phyloP scores from a whole-genome alignment of 257 asterid genomes.

The Solanum verrucosum region DNA sequence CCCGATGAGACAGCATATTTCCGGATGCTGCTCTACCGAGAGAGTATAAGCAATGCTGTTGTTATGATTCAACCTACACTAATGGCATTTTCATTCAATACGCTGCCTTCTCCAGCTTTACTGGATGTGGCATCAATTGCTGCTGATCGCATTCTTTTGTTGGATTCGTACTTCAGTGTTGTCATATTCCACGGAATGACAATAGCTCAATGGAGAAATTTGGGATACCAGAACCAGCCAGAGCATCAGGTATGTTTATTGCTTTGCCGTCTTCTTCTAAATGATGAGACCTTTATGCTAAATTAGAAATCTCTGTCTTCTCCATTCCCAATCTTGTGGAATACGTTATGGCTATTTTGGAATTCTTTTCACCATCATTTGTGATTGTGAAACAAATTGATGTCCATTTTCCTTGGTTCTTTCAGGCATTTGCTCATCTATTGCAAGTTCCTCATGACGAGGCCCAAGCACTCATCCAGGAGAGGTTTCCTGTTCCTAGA shows the following conservation, averaged over 20 bases:
- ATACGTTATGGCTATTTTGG: not conserved
- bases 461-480: slow-evolving; percentile 65
- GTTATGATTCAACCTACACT: slow-evolving; percentile 98
- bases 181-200: slow-evolving; percentile 98
- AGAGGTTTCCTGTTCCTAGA: slow-evolving; percentile 92
- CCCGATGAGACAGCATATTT: slow-evolving; percentile 99
- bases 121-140: slow-evolving; percentile 85
- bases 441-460: slow-evolving; percentile 91
- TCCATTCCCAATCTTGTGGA: not conserved
- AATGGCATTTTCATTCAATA: slow-evolving; percentile 71
- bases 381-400: not conserved
- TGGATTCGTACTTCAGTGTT: slow-evolving; percentile 86
- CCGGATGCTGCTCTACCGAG: slow-evolving; percentile 90
- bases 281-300: not conserved
- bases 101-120: slow-evolving; percentile 86
- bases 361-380: not conserved
- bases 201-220: slow-evolving; percentile 96
- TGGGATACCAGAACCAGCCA: slow-evolving; percentile 91
- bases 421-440: slow-evolving; percentile 69
- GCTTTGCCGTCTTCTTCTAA: not conserved
- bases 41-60: slow-evolving; percentile 77
- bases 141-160: slow-evolving; percentile 84
- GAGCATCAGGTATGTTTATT: slow-evolving; percentile 51
- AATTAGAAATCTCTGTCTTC: not conserved
- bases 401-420: not conserved